Conservation (phyloP, 2,329 filamentous ascomycete genomes). For the Botrytis tulipae region DNA sequence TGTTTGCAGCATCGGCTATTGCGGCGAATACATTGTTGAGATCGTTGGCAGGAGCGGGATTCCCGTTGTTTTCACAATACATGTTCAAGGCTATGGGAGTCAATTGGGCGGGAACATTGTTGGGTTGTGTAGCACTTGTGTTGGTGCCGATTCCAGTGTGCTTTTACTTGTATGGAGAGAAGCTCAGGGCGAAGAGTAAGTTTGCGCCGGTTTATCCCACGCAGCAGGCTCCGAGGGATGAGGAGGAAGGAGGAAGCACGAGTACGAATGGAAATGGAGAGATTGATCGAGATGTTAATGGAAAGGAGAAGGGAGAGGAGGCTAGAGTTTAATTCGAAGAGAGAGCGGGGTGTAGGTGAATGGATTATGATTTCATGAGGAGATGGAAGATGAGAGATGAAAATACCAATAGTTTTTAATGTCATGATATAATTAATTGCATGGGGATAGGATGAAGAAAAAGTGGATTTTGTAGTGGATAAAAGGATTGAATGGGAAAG, state of each 20-base stretch:
- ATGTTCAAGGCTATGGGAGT: constrained; percentile 65
- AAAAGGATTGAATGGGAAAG: background rate
- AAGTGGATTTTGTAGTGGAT: background rate
- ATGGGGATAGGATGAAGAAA: background rate
- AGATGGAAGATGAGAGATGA: background rate
- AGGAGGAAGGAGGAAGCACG: background rate
- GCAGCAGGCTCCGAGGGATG: background rate
- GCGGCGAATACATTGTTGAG: constrained; percentile 81
- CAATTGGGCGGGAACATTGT: constrained; percentile 59
- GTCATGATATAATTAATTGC: background rate
- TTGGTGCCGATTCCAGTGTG: constrained; percentile 62
- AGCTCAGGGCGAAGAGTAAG: constrained; percentile 54
- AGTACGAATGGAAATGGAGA: constrained; percentile 21
- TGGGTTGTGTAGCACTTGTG: constrained; percentile 57
- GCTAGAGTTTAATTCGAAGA: background rate
- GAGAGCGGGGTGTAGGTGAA: background rate
- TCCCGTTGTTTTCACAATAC: constrained; percentile 74
- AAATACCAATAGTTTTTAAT: background rate
- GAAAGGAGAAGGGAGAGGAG: background rate
- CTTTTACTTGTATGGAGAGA: constrained; percentile 60
- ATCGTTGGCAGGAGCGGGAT: constrained; percentile 72
- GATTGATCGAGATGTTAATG: constrained; percentile 24
- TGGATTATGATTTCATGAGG: background rate
- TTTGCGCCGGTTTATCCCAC: constrained; percentile 44
- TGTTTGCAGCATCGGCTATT: constrained; percentile 69